A percentile compares a stretch with the other conserved stretches of the same genome.
Evolutionary conservation across 2,329 filamentous ascomycete genomes (phyloP).

Genomic region (Aspergillus fumigatiaffinis): DNA sequence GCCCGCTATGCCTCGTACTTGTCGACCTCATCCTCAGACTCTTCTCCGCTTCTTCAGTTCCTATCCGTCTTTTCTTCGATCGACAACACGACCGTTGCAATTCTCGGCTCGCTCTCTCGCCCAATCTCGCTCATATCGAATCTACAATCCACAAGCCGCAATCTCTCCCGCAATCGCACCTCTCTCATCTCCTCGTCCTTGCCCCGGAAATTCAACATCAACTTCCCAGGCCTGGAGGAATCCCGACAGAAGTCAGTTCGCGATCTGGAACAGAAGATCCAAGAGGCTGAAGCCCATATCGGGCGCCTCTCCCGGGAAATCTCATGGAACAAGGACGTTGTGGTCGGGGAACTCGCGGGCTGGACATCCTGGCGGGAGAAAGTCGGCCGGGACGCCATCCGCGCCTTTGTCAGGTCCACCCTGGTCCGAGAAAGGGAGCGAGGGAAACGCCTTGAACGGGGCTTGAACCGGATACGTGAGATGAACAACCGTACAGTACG

Average conservation of each 20-base stretch:
- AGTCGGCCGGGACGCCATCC: slow-evolving; percentile 69
- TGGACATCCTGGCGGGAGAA: slow-evolving; percentile 89
- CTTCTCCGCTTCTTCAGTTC: slow-evolving; percentile 68
- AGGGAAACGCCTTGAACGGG: slow-evolving; percentile 74
- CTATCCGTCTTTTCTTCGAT: slow-evolving; percentile 74
- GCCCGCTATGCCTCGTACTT: slow-evolving; percentile 64
- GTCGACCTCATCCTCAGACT: slow-evolving; percentile 60
- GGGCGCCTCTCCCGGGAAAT: slow-evolving; percentile 75
- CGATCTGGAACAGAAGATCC: slow-evolving; percentile 77
- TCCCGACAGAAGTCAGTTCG: slow-evolving; percentile 76
- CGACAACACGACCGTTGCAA: slow-evolving; percentile 77
- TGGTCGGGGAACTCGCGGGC: slow-evolving; percentile 83
- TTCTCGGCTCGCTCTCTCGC: slow-evolving; percentile 72
- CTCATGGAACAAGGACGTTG: slow-evolving; percentile 87
- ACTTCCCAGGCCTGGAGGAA: slow-evolving; percentile 65
- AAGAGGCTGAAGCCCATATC: slow-evolving; percentile 65
- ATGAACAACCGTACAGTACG: slow-evolving; percentile 17
- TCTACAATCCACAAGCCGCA: slow-evolving; percentile 69
- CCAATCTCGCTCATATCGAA: slow-evolving; percentile 73
- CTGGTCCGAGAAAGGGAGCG: slow-evolving; percentile 75
- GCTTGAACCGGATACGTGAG: slow-evolving; percentile 60
- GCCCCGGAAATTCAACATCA: slow-evolving; percentile 45
- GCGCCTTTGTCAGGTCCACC: slow-evolving; percentile 71
- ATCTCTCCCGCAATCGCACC: slow-evolving; percentile 72
- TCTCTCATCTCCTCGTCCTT: slow-evolving; percentile 62